A percentile compares a stretch with the other conserved stretches of the same genome.
Conservation (phyloP, 306 rosid species). For the Quercus dentata region DNA sequence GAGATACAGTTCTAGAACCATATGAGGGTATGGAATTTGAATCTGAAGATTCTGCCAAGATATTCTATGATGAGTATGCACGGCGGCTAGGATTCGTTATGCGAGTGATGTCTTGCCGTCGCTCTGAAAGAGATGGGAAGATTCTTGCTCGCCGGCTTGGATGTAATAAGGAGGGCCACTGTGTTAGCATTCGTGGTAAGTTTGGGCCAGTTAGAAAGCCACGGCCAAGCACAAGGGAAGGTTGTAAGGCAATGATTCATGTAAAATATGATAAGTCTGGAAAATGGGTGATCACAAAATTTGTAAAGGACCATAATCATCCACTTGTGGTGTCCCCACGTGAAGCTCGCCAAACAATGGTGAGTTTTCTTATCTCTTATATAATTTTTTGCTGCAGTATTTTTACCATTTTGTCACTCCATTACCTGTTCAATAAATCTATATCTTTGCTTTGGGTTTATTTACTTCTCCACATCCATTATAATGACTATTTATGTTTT, state of each 20-base stretch:
- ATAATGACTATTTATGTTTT: not conserved
- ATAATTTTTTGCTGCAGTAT: not conserved
- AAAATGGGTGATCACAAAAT: conserved; percentile 92
- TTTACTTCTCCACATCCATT: not conserved
- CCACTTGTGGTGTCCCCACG: conserved; percentile 82
- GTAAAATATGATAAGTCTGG: conserved; percentile 80
- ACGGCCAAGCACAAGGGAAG: conserved; percentile 88
- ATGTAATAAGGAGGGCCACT: conserved; percentile 86
- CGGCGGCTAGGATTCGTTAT: conserved; percentile 80
- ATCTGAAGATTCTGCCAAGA: conserved; percentile 94
- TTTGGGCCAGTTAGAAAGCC: conserved; percentile 74
- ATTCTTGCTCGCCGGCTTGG: conserved; percentile 96
- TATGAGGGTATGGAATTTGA: conserved; percentile 86
- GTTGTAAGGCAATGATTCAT: conserved; percentile 97
- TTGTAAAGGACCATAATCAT: conserved; percentile 90
- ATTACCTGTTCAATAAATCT: not conserved
- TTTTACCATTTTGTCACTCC: not conserved
- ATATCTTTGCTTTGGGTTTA: not conserved
- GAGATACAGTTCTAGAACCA: conserved; percentile 60
- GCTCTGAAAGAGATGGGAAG: conserved; percentile 93
- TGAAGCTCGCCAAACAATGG: conserved; percentile 98
- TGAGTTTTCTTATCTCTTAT: conserved; percentile 32
- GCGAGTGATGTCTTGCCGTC: conserved; percentile 98
- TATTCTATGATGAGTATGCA: conserved; percentile 90
- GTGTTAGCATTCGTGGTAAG: conserved; percentile 80